Base-by-base conservation (phyloP, 768 basidiomycete species). In the Pisolithus orientalis region DNA sequence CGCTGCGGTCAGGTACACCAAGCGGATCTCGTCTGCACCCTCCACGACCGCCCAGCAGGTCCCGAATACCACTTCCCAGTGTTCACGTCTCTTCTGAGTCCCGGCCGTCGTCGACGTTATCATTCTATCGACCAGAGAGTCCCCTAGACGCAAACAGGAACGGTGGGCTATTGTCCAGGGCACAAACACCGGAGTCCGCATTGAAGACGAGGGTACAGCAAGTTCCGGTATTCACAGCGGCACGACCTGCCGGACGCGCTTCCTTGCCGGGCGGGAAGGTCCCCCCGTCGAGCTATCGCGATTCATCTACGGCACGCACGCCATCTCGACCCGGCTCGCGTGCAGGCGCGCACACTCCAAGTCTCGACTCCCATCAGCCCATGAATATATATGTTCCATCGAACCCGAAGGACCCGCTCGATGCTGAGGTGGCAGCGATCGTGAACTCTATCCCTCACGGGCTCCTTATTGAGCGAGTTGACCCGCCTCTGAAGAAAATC, bases 391-490 rank as follows among this genome's bases (percentile, higher is more conserved):
- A 93, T 65, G 68, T 79, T 25, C 82, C 84, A 2, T 72, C 72
- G 3, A 90, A 84, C 65, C 59, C 72, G 45, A 80, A 79, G 52
- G 93, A 95, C 65, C 92, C 91, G 1, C 80, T 95, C 28, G 92
- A 95, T 65, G 65, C 72, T 4, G 88, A 93, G 66, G 82, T 95
- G 25, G 89, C 87, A 5, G 66, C 70, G 39, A 66, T 93, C 31
- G 86, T 83, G 51, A 93, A 93, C 66, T 77, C 81, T 8, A 80
- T 89, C 45, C 73, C 84, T 10, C 92, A 94, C 59, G 85, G 87
- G 11, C 72, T 94, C 54, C 64, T 84, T 21, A 76, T 94, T 49
- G 85, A 89, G 62, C 83, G 93, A 3, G 74, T 93, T 16, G 93
- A 95, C 62, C 83, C 90, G 16, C 88, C 83, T 8, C 62, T 93